Conservation (phyloP, 257 asterid genomes). For the Nyctanthes arbortristis region DNA sequence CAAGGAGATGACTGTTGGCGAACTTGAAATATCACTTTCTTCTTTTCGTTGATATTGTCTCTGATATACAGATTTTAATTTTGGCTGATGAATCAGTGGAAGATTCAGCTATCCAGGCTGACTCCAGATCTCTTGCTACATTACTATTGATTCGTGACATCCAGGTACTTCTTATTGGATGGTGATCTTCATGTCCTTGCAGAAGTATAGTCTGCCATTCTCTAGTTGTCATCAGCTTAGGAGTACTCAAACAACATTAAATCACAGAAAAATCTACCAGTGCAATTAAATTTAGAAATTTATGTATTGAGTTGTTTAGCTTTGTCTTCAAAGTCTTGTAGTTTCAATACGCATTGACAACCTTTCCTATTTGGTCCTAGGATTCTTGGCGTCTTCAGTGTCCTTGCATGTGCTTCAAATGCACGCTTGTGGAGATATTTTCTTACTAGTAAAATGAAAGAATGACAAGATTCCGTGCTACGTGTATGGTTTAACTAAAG, state of each 20-base stretch:
- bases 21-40: not conserved
- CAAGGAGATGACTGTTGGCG: slow-evolving; percentile 12
- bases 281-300: not conserved
- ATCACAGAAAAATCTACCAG: not conserved
- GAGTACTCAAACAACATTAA: too few relatives aligned
- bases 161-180: slow-evolving; percentile 53
- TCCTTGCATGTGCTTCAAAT: slow-evolving; percentile 3
- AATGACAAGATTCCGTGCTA: not conserved
- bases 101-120: slow-evolving; percentile 93
- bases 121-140: slow-evolving; percentile 93
- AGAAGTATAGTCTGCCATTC: not conserved
- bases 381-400: not conserved
- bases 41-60: slow-evolving; percentile 10
- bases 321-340: not conserved
- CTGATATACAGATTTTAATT: slow-evolving; percentile 63
- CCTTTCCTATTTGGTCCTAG: not conserved
- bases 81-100: slow-evolving; percentile 95
- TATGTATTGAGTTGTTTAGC: not conserved
- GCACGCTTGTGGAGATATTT: not conserved
- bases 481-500: slow-evolving; percentile 8
- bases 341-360: not conserved
- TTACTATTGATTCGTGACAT: slow-evolving; percentile 85
- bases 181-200: not conserved
- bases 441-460: not conserved
- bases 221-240: not conserved